Conservation (phyloP, 192 early-diverging fungal genomes). For the Irineochytrium annulatum region DNA sequence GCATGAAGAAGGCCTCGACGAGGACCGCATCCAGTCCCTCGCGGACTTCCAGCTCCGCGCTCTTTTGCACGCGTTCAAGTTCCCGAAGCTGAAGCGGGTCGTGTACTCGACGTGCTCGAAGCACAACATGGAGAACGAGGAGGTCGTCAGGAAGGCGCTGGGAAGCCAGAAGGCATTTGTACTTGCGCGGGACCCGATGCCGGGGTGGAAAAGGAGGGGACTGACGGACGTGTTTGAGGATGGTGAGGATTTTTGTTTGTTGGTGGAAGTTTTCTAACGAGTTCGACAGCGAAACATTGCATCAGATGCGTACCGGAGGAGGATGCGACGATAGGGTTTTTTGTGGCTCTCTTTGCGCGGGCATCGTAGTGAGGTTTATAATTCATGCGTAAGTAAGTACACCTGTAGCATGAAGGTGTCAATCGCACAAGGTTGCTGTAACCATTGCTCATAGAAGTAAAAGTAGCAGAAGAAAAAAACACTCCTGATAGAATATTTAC, state of each 20-base stretch:
- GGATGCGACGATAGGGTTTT: constrained; percentile 93
- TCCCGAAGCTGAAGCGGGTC: constrained; percentile 78
- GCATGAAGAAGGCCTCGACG: constrained; percentile 27
- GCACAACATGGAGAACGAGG: constrained; percentile 88
- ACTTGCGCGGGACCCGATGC: constrained; percentile 57
- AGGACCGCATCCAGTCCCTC: constrained; percentile 64
- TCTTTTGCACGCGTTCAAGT: constrained; percentile 73
- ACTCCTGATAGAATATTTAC: no score
- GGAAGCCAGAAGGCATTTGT: constrained; percentile 53
- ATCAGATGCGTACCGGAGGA: constrained; percentile 73
- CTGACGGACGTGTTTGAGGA: constrained; percentile 40
- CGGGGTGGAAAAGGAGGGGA: constrained; percentile 78
- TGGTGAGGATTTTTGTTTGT: constrained; percentile 14
- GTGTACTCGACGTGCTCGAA: constrained; percentile 97
- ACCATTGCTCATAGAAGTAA: no score
- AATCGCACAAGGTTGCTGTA: no score
- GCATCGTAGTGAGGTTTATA: no score
- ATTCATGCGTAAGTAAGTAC: no score
- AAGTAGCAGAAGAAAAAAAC: no score
- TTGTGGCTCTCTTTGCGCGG: constrained; percentile 89
- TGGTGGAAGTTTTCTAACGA: constrained; percentile 5
- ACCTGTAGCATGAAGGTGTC: no score
- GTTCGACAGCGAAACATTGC: constrained; percentile 54
- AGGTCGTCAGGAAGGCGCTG: constrained; percentile 77
- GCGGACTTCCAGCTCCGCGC: constrained; percentile 82